Evolutionary conservation across 2,329 filamentous ascomycete genomes (phyloP).

Genomic region (Aspergillus fumigatus): DNA sequence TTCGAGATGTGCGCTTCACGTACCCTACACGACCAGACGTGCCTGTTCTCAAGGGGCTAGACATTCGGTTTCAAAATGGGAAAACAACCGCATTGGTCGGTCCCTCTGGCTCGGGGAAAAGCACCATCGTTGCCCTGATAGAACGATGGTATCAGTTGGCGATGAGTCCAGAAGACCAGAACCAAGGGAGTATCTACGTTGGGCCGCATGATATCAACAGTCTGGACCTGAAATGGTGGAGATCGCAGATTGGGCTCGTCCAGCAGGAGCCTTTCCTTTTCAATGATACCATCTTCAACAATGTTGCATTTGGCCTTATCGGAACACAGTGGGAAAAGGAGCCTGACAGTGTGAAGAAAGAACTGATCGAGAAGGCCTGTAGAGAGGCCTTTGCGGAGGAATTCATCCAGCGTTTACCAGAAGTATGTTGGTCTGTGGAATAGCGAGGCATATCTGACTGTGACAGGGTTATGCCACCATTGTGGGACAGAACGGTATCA

Average conservation of each 20-base stretch:
- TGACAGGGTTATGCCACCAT: slow-evolving; percentile 61
- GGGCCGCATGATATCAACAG: slow-evolving; percentile 51
- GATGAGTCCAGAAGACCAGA: neutral
- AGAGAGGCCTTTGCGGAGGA: slow-evolving; percentile 65
- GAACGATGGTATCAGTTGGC: slow-evolving; percentile 40
- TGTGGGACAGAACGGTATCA: slow-evolving; percentile 69
- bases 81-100: slow-evolving; percentile 44
- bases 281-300: slow-evolving; percentile 45
- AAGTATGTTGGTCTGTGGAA: slow-evolving; percentile 2
- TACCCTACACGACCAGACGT: slow-evolving; percentile 54
- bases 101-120: slow-evolving; percentile 44
- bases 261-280: neutral
- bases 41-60: slow-evolving; percentile 32
- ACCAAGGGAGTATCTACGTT: slow-evolving; percentile 48
- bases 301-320: slow-evolving; percentile 56
- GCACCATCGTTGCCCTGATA: slow-evolving; percentile 41
- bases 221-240: slow-evolving; percentile 54
- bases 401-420: slow-evolving; percentile 60
- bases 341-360: slow-evolving; percentile 38
- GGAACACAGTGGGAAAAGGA: slow-evolving; percentile 33
- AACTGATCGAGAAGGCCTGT: slow-evolving; percentile 57
- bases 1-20: slow-evolving; percentile 64
- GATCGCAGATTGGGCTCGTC: neutral
- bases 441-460: neutral
- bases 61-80: slow-evolving; percentile 29